Conservation (phyloP, 2,329 filamentous ascomycete species). For the Fusarium sp. region DNA sequence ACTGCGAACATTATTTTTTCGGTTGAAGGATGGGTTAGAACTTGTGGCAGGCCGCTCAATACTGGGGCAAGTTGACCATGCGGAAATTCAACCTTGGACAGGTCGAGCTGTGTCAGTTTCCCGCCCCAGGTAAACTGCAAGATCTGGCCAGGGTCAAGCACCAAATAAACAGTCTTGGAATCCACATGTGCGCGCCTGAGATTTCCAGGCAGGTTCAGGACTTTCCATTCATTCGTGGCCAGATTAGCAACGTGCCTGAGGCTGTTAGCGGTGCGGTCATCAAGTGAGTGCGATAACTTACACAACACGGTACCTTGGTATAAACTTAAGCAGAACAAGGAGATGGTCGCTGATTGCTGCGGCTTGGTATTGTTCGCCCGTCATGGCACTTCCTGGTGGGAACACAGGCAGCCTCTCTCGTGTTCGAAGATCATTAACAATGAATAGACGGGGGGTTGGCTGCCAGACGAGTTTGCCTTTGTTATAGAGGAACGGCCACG, state of each 20-base stretch:
- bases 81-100: conserved; percentile 3
- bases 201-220: conserved; percentile 30
- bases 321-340: conserved; percentile 22
- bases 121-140: conserved; percentile 40
- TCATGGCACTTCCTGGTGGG: conserved; percentile 27
- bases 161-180: conserved; percentile 30
- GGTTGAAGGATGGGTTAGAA: conserved; percentile 38
- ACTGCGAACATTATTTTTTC: conserved; percentile 31
- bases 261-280: background rate
- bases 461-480: conserved; percentile 46
- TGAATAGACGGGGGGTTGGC: conserved; percentile 21
- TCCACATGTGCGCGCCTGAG: conserved; percentile 32
- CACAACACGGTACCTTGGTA: background rate
- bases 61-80: too few species aligned
- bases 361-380: conserved; percentile 25
- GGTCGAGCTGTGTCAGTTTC: conserved; percentile 27
- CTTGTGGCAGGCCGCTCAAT: too few species aligned
- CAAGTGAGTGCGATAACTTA: background rate
- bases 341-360: conserved; percentile 37
- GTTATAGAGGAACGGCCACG: conserved; percentile 35
- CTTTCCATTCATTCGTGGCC: conserved; percentile 24
- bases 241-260: conserved; percentile 41
- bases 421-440: conserved; percentile 42
- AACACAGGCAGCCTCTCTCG: conserved; percentile 34
- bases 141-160: conserved; percentile 36